Conservation (phyloP, 2,329 filamentous ascomycete species). For the Neofusicoccum sp. region DNA sequence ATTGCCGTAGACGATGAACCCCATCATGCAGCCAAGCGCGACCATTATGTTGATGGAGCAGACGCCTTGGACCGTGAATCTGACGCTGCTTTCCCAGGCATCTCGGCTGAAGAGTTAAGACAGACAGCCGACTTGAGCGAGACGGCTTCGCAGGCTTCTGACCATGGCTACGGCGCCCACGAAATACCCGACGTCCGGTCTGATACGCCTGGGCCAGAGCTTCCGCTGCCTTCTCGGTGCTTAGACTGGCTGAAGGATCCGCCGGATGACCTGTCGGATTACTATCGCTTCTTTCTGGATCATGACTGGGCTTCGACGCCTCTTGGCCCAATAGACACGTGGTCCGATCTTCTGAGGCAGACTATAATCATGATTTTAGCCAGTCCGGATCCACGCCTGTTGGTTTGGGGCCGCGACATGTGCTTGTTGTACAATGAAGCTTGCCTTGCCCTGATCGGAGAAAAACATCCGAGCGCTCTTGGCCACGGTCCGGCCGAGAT, state of each 20-base stretch:
- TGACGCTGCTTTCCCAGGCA: not conserved
- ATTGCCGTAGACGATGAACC: not conserved
- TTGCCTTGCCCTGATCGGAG: conserved; percentile 64
- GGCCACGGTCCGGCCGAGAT: conserved; percentile 39
- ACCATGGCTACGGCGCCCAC: not conserved
- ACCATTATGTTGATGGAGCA: not conserved
- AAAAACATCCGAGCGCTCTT: conserved; percentile 71
- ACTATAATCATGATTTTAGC: conserved; percentile 74
- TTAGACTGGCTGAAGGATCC: conserved; percentile 8
- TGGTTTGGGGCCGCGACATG: conserved; percentile 57
- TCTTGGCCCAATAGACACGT: conserved; percentile 69
- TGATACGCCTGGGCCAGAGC: not conserved
- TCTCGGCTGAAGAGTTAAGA: not conserved
- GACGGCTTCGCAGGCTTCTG: not conserved
- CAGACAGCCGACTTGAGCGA: not conserved
- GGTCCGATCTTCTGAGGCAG: conserved; percentile 66
- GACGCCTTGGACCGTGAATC: not conserved
- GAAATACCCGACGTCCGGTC: too few relatives aligned
- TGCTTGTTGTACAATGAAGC: conserved; percentile 68
- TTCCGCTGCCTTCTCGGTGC: not conserved
- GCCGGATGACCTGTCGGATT: not conserved
- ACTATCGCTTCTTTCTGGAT: conserved; percentile 3
- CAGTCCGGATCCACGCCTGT: conserved; percentile 53
- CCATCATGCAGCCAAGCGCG: not conserved
- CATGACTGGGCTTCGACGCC: conserved; percentile 68